Base-by-base conservation (phyloP, 1,139 yeast species). In the Diutina pseudorugosa region DNA sequence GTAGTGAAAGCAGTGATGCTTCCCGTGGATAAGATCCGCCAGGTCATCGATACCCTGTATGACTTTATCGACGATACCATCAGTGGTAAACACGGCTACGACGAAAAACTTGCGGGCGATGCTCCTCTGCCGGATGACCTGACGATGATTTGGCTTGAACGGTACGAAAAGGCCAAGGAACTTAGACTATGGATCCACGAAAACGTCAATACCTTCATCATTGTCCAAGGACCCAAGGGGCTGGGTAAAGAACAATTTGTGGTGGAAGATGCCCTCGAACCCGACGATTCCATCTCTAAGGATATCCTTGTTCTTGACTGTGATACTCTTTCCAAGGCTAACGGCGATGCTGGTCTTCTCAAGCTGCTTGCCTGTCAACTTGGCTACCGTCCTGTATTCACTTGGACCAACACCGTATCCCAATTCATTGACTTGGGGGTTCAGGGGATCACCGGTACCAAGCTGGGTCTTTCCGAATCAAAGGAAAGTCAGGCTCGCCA, bases 381-480 rank as follows among this genome's bases (percentile, higher is more conserved):
- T 41, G 98, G 98, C 0, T 93, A 93, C 65, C 88, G 80, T 71
- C 98, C 98, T 0, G 84, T 89, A 2, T 93, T 93, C 65, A 87
- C 96, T 11, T 93, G 98, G 96, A 71, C 91, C 57, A 89, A 88
- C 63, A 79, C 87, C 4, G 70, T 91, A 23, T 81, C 96, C 0
- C 81, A 82, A 56, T 84, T 90, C 56, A 70, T 89, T 52, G 98
- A 93, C 66, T 75, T 94, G 59, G 90, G 83, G 53, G 86, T 87
- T 16, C 96, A 89, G 64, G 93, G 97, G 53, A 65, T 93, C 49
- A 90, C 96, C 1, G 98, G 98, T 0, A 97, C 90, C 65, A 89
- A 89, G 62, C 85, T 96, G 1, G 98, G 98, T 0, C 73, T 93
- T 53, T 80, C 95, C 33, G 98, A 93, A 64, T 73, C 89, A 1